Evolutionary conservation across 768 basidiomycete genomes (phyloP).

Genomic region (Phanerodontia chrysosporium): DNA sequence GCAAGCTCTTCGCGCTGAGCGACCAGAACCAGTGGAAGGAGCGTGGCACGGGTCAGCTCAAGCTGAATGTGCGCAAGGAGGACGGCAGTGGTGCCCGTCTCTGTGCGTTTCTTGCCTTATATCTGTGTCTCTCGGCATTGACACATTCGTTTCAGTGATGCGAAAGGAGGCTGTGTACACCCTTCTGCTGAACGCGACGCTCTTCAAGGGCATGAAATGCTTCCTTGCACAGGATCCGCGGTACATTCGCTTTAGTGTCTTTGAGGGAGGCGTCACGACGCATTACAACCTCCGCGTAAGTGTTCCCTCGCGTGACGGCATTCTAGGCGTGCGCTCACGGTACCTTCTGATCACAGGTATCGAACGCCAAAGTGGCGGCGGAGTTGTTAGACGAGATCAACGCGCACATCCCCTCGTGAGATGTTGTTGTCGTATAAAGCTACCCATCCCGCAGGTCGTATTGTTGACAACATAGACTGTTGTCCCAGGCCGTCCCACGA

Average conservation of each 20-base stretch:
- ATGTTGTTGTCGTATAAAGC: background rate
- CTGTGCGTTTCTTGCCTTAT: constrained; percentile 36
- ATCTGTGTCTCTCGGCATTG: background rate
- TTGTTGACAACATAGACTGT: background rate
- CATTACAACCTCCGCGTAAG: constrained; percentile 77
- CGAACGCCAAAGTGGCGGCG: constrained; percentile 65
- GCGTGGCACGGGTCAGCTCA: constrained; percentile 67
- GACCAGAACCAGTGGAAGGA: constrained; percentile 69
- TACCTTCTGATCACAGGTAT: constrained; percentile 37
- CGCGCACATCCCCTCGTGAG: constrained; percentile 34
- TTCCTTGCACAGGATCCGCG: constrained; percentile 71
- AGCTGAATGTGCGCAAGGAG: constrained; percentile 57
- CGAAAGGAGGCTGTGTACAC: constrained; percentile 81
- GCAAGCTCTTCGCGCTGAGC: constrained; percentile 65
- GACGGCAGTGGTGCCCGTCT: constrained; percentile 71
- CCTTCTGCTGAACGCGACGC: constrained; percentile 65
- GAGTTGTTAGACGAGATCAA: constrained; percentile 59
- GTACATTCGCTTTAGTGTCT: constrained; percentile 72
- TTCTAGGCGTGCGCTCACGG: background rate
- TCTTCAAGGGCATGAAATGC: constrained; percentile 78
- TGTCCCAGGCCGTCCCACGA: background rate
- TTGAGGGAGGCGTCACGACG: constrained; percentile 53
- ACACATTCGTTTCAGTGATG: constrained; percentile 52
- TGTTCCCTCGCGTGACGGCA: background rate
- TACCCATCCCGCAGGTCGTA: background rate